Base-by-base conservation (phyloP, 2,329 filamentous ascomycete genomes). In the Verticillium isaacii region DNA sequence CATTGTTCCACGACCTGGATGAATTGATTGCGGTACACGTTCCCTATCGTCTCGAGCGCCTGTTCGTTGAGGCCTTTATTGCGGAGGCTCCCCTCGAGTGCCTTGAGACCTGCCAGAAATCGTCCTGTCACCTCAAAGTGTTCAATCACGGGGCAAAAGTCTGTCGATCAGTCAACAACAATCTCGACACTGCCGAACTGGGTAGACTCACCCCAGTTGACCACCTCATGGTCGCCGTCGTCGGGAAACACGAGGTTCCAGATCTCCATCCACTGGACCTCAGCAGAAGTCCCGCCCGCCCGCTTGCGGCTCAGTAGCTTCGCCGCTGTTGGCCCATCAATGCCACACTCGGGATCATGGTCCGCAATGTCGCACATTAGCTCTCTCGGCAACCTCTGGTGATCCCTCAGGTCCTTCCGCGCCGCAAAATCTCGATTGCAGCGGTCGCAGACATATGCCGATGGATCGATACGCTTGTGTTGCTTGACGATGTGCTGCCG, bases 221-320 rank as follows among this genome's bases (percentile, higher is more conserved):
- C 68, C 1, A 77, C 67, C 3, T 69, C 62, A 32, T 67, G 61
- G 5, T 75, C 75, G 14, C 75, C 74, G 17, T 78, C 76, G 45
- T 78, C 76, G 0, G 76, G 76, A 59, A 78, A 78, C 0, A 78
- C 65, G 9, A 78, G 75, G n/a, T 71, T 75, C 76, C 76, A 78
- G 1, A 78, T 74, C 60, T 78, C 76, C 17, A 67, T 70, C 76
- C 76, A 78, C 54, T 78, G 76, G 0, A 76, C 71, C 6, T 75
- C 73, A 0, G 74, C 65, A 2, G 75, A 76, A 1, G 72, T 71
- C 0, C 75, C 75, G 5, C 74, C 76, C 0, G 73, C 75, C 6
- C 76, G 66, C 62, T 78, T 78, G 1, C 76, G 70, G 23, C 74
- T 77, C 1, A 78, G 64, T 5, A 78, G 68, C 64, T 77, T 78